Percentiles rank a stretch among this genome's conserved stretches.
Conservation (phyloP, 148 eudicot species). For the Chenopodium formosanum region DNA sequence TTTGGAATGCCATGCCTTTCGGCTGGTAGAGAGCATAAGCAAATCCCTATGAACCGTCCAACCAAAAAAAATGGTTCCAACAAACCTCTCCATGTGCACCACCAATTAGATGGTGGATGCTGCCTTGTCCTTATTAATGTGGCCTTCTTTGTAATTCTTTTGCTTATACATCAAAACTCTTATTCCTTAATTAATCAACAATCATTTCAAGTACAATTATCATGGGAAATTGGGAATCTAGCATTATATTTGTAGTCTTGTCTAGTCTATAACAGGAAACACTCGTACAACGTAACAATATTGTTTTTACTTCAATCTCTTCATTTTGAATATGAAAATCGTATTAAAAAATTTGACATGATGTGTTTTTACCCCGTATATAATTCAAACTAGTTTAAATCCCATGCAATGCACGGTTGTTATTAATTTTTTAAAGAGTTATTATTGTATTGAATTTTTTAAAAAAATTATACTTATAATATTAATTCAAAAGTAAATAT, state of each 20-base stretch:
- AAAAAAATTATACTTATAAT: too few species aligned
- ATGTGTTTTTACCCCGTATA: too few species aligned
- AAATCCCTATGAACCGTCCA: slow-evolving; percentile 16
- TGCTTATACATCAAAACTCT: not conserved
- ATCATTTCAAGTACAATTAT: not conserved
- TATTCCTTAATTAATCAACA: slow-evolving; percentile 9
- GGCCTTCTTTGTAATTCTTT: not conserved
- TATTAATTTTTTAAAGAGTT: too few species aligned
- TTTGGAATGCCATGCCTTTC: not conserved
- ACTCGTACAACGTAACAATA: not conserved
- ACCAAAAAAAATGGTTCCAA: not conserved
- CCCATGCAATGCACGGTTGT: too few species aligned
- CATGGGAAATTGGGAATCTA: not conserved
- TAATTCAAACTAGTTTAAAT: too few species aligned
- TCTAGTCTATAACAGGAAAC: not conserved
- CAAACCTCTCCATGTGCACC: not conserved
- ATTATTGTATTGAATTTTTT: too few species aligned
- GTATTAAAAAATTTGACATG: too few species aligned
- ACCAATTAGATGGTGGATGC: not conserved
- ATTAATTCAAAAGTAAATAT: too few species aligned
- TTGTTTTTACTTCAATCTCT: too few species aligned
- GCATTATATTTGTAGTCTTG: not conserved
- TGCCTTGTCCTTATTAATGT: slow-evolving; percentile 10
- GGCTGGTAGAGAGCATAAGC: not conserved
- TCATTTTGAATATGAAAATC: too few species aligned